Conservation (phyloP, 2,329 filamentous ascomycete species). For the Verticillium klebahnii region DNA sequence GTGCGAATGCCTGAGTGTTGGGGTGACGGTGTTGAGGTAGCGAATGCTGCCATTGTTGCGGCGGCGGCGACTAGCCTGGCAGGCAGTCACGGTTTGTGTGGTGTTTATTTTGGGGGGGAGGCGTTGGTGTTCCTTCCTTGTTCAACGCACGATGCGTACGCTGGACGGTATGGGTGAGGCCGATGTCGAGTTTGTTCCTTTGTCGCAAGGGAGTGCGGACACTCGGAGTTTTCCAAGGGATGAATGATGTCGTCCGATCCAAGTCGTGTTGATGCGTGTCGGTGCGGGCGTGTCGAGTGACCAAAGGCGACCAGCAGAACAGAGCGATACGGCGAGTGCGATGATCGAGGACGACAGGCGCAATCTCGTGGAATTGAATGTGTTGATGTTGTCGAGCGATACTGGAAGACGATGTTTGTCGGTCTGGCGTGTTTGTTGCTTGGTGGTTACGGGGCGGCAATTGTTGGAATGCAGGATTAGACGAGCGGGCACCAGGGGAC, state of each 20-base stretch:
- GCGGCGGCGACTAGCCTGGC: conserved; percentile 6
- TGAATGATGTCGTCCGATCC: neutral
- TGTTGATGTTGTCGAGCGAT: neutral
- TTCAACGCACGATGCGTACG: neutral
- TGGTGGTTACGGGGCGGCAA: neutral
- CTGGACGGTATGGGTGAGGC: neutral
- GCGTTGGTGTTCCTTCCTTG: neutral
- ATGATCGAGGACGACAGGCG: neutral
- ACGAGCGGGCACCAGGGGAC: neutral
- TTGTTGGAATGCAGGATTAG: neutral
- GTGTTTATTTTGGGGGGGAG: neutral
- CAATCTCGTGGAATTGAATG: neutral
- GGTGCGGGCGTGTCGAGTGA: neutral
- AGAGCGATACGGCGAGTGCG: neutral
- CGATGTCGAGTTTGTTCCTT: neutral
- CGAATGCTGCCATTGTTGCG: conserved; percentile 12
- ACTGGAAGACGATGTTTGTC: neutral
- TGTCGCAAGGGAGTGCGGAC: neutral
- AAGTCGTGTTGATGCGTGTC: neutral
- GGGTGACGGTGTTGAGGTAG: conserved; percentile 56
- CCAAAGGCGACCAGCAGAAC: neutral
- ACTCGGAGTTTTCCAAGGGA: neutral
- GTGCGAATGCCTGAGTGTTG: conserved; percentile 51
- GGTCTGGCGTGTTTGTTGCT: neutral
- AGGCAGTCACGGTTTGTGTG: neutral